Percentiles rank a stretch among this genome's conserved stretches.
These are phyloP conservation scores for Aureobasidium vineae DNA, from an alignment of 2,329 filamentous ascomycete genomes.

Conservation along the genomic window DNA sequence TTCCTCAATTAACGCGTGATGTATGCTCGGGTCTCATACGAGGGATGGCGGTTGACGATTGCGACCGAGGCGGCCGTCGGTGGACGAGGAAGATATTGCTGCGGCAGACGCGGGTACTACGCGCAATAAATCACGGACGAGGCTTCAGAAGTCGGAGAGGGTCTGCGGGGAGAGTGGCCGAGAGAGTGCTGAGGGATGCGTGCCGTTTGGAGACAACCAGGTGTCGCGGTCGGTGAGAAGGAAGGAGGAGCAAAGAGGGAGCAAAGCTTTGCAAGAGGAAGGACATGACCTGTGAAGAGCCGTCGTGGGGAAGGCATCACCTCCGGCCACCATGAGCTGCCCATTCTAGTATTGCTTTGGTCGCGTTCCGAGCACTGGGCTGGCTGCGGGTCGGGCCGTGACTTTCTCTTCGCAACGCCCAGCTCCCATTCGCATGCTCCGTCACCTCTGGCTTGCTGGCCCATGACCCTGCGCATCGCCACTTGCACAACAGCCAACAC, in stretches of 20 bases:
- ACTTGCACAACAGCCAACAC: not conserved
- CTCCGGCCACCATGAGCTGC: slow-evolving; percentile 1
- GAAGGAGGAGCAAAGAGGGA: slow-evolving; percentile 36
- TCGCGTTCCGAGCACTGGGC: not conserved
- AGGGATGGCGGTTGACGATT: slow-evolving; percentile 33
- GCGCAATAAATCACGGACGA: slow-evolving; percentile 43
- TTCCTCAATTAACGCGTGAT: slow-evolving; percentile 13
- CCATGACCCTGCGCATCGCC: not conserved
- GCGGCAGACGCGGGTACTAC: slow-evolving; percentile 33
- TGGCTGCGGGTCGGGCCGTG: not conserved
- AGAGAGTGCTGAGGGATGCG: slow-evolving; percentile 33
- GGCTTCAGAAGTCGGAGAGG: slow-evolving; percentile 19
- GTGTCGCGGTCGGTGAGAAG: slow-evolving; percentile 32
- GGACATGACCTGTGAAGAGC: slow-evolving; percentile 18
- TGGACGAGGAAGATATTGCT: slow-evolving; percentile 28
- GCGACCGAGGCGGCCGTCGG: slow-evolving; percentile 35
- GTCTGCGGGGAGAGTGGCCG: slow-evolving; percentile 13
- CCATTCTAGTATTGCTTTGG: slow-evolving; percentile 7
- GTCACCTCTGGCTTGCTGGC: not conserved
- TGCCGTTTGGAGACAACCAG: slow-evolving; percentile 33
- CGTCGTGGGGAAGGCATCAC: slow-evolving; percentile 14
- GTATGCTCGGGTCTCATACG: not conserved
- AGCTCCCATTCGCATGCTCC: slow-evolving; percentile 1
- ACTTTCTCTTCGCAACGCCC: slow-evolving; percentile 16
- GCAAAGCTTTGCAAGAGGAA: slow-evolving; percentile 35